Percentiles rank a stretch among this genome's conserved stretches.
These are phyloP conservation scores for Metschnikowia corniflorae DNA, from an alignment of 805 yeast genomes.

Conservation along the genomic window DNA sequence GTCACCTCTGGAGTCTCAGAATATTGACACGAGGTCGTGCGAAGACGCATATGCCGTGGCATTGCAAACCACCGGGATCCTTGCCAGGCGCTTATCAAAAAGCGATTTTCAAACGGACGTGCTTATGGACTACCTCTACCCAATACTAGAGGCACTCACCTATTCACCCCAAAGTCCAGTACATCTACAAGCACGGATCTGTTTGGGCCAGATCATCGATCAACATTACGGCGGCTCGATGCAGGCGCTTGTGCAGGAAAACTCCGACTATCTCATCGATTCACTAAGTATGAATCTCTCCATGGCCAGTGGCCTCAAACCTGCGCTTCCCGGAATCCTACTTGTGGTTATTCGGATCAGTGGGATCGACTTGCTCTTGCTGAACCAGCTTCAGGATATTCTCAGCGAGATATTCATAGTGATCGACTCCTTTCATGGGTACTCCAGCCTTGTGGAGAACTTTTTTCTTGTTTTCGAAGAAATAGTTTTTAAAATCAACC, in stretches of 20 bases:
- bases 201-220: conserved; percentile 44
- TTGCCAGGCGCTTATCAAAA: conserved; percentile 22
- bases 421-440: conserved; percentile 83
- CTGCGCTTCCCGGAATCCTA: conserved; percentile 67
- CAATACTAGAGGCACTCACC: conserved; percentile 71
- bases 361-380: conserved; percentile 57
- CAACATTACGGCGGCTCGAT: conserved; percentile 56
- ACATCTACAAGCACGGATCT: conserved; percentile 52
- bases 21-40: conserved; percentile 7
- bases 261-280: conserved; percentile 80
- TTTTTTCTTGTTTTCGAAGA: conserved; percentile 69
- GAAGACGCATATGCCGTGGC: conserved; percentile 38
- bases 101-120: conserved; percentile 44
- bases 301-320: conserved; percentile 62
- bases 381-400: conserved; percentile 64
- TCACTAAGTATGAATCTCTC: conserved; percentile 67
- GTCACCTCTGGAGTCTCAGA: not conserved
- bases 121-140: conserved; percentile 67
- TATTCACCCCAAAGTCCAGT: conserved; percentile 42
- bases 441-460: conserved; percentile 65
- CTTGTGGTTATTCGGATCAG: conserved; percentile 67
- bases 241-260: conserved; percentile 52
- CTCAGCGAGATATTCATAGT: conserved; percentile 70
- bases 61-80: conserved; percentile 40
- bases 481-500: conserved; percentile 46